phyloP scores from a whole-genome alignment of 2,329 filamentous ascomycete species.

The Lachnellula occidentalis region DNA sequence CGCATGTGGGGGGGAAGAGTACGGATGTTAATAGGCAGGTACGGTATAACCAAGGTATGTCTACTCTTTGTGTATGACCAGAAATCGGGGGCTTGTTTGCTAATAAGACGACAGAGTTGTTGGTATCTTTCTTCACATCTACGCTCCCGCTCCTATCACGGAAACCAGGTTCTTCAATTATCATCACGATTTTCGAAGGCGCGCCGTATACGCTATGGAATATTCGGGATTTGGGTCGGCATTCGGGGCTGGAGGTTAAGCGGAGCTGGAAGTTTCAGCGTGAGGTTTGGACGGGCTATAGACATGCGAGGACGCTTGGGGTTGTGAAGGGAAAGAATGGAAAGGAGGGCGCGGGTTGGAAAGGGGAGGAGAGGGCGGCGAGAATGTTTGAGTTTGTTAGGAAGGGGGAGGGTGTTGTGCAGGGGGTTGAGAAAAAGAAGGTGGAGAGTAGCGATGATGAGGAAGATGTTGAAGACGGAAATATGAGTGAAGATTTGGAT shows the following conservation, averaged over 20 bases:
- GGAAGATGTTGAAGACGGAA: slow-evolving; percentile 20
- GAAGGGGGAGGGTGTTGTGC: slow-evolving; percentile 44
- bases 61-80: neutral
- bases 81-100: neutral
- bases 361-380: slow-evolving; percentile 46
- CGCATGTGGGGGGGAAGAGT: slow-evolving; percentile 85
- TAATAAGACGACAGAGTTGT: slow-evolving; percentile 44
- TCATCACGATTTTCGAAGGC: slow-evolving; percentile 87
- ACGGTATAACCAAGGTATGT: slow-evolving; percentile 68
- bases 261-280: slow-evolving; percentile 66
- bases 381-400: slow-evolving; percentile 59
- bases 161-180: slow-evolving; percentile 48
- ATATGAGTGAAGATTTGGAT: slow-evolving; percentile 24
- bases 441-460: slow-evolving; percentile 25
- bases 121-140: slow-evolving; percentile 62
- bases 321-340: slow-evolving; percentile 47
- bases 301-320: slow-evolving; percentile 67
- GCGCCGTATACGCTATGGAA: slow-evolving; percentile 97
- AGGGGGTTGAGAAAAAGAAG: slow-evolving; percentile 28
- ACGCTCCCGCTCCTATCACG: slow-evolving; percentile 47
- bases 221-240: slow-evolving; percentile 76
- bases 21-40: slow-evolving; percentile 95
- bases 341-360: slow-evolving; percentile 51
- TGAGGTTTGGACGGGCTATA: slow-evolving; percentile 65
- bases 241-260: slow-evolving; percentile 65